Conservation (phyloP, 768 basidiomycete species). For the Rossbeevera mucosa region DNA sequence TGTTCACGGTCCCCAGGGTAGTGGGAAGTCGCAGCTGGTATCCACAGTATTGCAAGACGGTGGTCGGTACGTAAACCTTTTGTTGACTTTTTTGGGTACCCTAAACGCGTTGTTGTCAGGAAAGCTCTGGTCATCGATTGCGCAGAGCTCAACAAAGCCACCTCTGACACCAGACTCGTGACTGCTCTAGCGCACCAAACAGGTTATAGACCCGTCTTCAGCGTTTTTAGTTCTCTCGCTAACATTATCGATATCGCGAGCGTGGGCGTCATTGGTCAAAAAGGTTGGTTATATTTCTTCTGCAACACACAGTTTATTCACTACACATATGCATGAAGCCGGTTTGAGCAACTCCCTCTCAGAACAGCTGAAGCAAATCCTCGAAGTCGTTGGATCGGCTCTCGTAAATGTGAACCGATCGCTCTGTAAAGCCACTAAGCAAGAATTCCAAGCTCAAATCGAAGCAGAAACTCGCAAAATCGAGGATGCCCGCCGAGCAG, state of each 20-base stretch:
- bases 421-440: slow-evolving; percentile 42
- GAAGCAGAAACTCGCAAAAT: slow-evolving; percentile 35
- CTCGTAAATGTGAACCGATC: slow-evolving; percentile 60
- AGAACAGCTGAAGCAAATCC: slow-evolving; percentile 80
- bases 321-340: slow-evolving; percentile 40
- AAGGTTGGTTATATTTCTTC: slow-evolving; percentile 44
- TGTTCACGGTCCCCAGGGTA: slow-evolving; percentile 79
- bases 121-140: slow-evolving; percentile 82
- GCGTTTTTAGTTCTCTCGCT: slow-evolving; percentile 74
- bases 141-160: slow-evolving; percentile 60
- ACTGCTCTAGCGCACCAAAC: slow-evolving; percentile 71
- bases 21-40: slow-evolving; percentile 68
- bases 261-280: slow-evolving; percentile 93
- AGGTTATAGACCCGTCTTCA: slow-evolving; percentile 87
- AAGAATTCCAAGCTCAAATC: slow-evolving; percentile 35
- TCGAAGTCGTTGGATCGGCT: slow-evolving; percentile 70
- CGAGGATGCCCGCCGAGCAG: slow-evolving; percentile 36
- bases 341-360: slow-evolving; percentile 76
- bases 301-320: background rate
- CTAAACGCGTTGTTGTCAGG: slow-evolving; percentile 34
- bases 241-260: slow-evolving; percentile 88
- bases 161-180: slow-evolving; percentile 66
- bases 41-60: slow-evolving; percentile 47
- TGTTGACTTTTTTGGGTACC: background rate
- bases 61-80: slow-evolving; percentile 39